Evolutionary conservation across 148 eudicot genomes (phyloP).

Genomic region (Vaccinium vitisidaea): DNA sequence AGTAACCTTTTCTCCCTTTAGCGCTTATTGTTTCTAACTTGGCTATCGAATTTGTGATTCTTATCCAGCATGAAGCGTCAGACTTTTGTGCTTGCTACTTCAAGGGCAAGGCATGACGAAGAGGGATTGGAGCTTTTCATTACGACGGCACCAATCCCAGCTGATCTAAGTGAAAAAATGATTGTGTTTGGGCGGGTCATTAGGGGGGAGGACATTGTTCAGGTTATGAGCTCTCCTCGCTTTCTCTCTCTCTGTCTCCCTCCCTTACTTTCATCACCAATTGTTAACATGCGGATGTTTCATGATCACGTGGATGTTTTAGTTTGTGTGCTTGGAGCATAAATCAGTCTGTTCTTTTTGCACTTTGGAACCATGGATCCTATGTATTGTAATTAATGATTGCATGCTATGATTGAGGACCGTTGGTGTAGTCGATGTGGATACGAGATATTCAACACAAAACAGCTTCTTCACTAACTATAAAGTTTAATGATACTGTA

Average conservation of each 20-base stretch:
- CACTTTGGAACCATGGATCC: background rate
- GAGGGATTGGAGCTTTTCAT: conserved; percentile 76
- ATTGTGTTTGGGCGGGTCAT: conserved; percentile 84
- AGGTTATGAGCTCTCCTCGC: conserved; percentile 41
- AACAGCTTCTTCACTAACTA: background rate
- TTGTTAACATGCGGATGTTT: background rate
- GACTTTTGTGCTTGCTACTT: conserved; percentile 95
- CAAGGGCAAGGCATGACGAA: conserved; percentile 57
- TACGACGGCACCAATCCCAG: conserved; percentile 91
- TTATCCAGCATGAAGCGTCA: conserved; percentile 80
- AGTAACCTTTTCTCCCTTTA: background rate
- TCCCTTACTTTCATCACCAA: background rate
- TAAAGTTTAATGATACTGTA: background rate
- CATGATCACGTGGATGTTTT: background rate
- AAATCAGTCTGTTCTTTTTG: background rate
- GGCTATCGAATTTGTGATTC: conserved; percentile 3
- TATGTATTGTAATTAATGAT: background rate
- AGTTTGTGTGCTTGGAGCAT: background rate
- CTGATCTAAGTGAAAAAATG: conserved; percentile 82
- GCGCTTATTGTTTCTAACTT: background rate
- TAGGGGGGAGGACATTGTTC: conserved; percentile 92
- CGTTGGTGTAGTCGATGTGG: background rate
- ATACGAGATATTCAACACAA: background rate
- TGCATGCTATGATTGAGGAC: background rate
- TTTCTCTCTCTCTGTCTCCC: background rate